Evolutionary conservation across 2,329 filamentous ascomycete species (phyloP).

Genomic region (Pestalotiopsis sp.): DNA sequence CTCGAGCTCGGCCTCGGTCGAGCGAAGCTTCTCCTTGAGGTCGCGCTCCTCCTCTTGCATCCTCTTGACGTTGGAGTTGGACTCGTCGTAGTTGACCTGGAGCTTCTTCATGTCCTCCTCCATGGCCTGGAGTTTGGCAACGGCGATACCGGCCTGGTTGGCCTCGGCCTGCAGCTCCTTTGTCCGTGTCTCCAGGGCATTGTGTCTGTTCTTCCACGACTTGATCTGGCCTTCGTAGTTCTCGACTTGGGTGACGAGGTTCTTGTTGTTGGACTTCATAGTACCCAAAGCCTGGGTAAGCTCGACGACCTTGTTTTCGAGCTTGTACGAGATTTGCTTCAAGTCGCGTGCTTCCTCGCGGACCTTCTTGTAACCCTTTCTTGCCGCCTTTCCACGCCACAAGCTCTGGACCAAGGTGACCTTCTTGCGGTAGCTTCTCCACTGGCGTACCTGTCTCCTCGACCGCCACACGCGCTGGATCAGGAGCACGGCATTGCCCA

Average conservation of each 20-base stretch:
- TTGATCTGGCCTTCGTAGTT: conserved; percentile 96
- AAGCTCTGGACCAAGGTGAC: conserved; percentile 87
- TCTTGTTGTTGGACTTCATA: conserved; percentile 94
- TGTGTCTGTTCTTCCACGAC: conserved; percentile 92
- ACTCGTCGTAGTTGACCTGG: conserved; percentile 87
- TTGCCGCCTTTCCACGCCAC: conserved; percentile 83
- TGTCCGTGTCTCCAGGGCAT: conserved; percentile 81
- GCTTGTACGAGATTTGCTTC: conserved; percentile 98
- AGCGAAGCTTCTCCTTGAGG: conserved; percentile 78
- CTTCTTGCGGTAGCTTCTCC: conserved; percentile 88
- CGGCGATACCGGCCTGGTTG: conserved; percentile 95
- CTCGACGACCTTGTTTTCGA: conserved; percentile 99
- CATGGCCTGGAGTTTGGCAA: conserved; percentile 85
- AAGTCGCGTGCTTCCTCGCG: conserved; percentile 96
- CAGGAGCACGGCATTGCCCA: conserved; percentile 85
- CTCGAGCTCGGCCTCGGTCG: conserved; percentile 80
- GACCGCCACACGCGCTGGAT: conserved; percentile 92
- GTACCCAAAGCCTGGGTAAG: conserved; percentile 90
- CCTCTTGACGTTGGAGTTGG: conserved; percentile 84
- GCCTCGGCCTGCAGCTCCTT: conserved; percentile 96
- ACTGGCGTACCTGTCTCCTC: conserved; percentile 73
- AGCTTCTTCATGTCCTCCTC: conserved; percentile 95
- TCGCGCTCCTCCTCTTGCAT: conserved; percentile 92
- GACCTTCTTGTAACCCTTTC: conserved; percentile 82
- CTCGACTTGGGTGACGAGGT: conserved; percentile 81